A percentile compares a stretch with the other conserved stretches of the same genome.
Conservation (phyloP, 192 early-diverging fungal species). For the Backusella liffmaniae region DNA sequence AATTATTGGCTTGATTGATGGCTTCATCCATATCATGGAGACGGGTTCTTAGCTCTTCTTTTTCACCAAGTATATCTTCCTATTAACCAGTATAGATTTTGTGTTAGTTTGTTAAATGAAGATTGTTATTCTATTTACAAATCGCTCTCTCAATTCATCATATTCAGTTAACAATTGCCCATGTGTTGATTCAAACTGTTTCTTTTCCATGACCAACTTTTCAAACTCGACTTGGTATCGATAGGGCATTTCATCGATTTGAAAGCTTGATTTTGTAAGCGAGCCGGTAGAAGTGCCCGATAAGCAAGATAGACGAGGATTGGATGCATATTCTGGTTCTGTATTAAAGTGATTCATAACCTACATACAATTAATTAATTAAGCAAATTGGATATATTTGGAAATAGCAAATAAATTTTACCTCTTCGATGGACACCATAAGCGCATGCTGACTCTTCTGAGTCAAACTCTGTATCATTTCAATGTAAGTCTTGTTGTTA, state of each 20-base stretch:
- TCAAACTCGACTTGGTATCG: conserved; percentile 40
- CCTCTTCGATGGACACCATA: conserved; percentile 91
- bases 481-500: conserved; percentile 83
- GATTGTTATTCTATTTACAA: conserved; percentile 21
- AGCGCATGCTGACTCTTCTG: conserved; percentile 79
- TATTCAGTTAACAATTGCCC: conserved; percentile 49
- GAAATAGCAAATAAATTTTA: conserved; percentile 31
- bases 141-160: conserved; percentile 43
- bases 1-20: conserved; percentile 65
- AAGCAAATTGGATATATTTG: not conserved
- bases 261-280: not conserved
- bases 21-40: conserved; percentile 80
- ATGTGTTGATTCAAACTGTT: conserved; percentile 56
- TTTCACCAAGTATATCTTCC: conserved; percentile 74
- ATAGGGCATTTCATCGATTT: conserved; percentile 18
- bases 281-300: conserved; percentile 4
- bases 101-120: not conserved
- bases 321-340: conserved; percentile 3
- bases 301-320: conserved; percentile 12
- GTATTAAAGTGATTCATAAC: conserved; percentile 31
- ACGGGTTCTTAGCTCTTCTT: conserved; percentile 67
- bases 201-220: conserved; percentile 57
- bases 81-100: conserved; percentile 5
- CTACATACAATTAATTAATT: not conserved
- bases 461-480: conserved; percentile 79